Percentiles rank a stretch among this genome's conserved stretches.
These are phyloP conservation scores for Smallanthus sonchifolius DNA, from an alignment of 129 eudicot species.

Conservation along the genomic window DNA sequence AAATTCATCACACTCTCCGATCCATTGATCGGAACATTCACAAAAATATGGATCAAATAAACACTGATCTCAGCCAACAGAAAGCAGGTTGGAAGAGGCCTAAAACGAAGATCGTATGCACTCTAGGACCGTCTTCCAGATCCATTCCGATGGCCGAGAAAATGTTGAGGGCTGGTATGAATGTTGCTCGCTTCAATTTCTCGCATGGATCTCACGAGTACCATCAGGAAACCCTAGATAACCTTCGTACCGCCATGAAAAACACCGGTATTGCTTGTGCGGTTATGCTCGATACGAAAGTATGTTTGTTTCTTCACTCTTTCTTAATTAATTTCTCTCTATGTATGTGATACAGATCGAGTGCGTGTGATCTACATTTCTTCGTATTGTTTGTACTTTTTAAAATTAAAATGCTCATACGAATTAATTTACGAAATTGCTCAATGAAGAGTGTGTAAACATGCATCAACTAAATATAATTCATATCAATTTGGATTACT, in stretches of 20 bases:
- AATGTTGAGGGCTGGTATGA: conserved; percentile 33
- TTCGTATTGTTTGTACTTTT: background rate
- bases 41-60: conserved; percentile 24
- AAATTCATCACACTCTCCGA: conserved; percentile 15
- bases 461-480: background rate
- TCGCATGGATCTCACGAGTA: conserved; percentile 40
- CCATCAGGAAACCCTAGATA: conserved; percentile 42
- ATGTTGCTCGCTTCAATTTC: conserved; percentile 44
- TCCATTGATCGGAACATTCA: conserved; percentile 15
- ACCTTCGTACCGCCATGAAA: conserved; percentile 32
- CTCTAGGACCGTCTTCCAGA: conserved; percentile 36
- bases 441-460: background rate
- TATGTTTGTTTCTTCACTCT: conserved; percentile 4
- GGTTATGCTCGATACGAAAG: conserved; percentile 41
- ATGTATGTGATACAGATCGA: conserved; percentile 5
- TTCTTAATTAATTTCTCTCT: background rate
- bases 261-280: conserved; percentile 36
- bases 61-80: conserved; percentile 6
- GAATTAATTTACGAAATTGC: background rate
- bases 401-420: background rate
- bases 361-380: background rate
- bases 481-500: background rate
- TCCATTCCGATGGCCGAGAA: conserved; percentile 36
- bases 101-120: conserved; percentile 35
- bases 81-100: conserved; percentile 24